A percentile compares a stretch with the other conserved stretches of the same genome.
Evolutionary conservation across 163 green algal genomes (phyloP).

Genomic region (Coccomyxa subellipsoidea): DNA sequence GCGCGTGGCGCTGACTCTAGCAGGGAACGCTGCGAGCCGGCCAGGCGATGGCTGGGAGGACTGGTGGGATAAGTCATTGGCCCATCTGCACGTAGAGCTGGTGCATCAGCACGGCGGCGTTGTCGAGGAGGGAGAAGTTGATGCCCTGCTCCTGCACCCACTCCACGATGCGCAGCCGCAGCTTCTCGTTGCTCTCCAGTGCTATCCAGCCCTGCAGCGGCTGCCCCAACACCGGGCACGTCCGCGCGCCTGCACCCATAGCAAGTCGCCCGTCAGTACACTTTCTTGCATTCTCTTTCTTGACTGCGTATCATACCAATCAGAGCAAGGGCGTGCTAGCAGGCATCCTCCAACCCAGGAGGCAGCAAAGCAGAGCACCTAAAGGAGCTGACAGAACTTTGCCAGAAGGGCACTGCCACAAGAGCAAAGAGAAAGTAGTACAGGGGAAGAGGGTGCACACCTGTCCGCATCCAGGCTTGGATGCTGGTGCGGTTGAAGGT

Average conservation of each 20-base stretch:
- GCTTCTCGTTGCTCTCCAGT: constrained; percentile 1
- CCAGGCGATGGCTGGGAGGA: no score
- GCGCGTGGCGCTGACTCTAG: no score
- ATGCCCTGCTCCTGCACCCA: constrained; percentile 9
- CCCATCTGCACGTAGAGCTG: background rate
- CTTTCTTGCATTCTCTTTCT: no score
- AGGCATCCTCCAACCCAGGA: no score
- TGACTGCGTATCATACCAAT: no score
- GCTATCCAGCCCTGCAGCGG: background rate
- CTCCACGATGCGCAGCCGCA: background rate
- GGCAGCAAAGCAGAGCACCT: no score
- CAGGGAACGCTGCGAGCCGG: no score
- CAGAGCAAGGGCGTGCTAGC: no score
- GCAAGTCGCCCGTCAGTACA: no score
- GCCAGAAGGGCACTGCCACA: no score
- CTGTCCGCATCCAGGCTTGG: constrained; percentile 1
- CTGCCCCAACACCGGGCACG: background rate
- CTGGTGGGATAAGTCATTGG: background rate
- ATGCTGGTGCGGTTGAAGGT: constrained; percentile 14
- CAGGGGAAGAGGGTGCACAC: background rate
- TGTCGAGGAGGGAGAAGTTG: constrained; percentile 9
- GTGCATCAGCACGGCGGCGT: background rate
- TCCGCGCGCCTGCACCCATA: background rate
- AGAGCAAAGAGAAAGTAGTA: background rate
- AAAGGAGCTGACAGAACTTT: no score